Evolutionary conservation across 441 rosid species (phyloP).

Genomic region (Aquilaria agallochum): DNA sequence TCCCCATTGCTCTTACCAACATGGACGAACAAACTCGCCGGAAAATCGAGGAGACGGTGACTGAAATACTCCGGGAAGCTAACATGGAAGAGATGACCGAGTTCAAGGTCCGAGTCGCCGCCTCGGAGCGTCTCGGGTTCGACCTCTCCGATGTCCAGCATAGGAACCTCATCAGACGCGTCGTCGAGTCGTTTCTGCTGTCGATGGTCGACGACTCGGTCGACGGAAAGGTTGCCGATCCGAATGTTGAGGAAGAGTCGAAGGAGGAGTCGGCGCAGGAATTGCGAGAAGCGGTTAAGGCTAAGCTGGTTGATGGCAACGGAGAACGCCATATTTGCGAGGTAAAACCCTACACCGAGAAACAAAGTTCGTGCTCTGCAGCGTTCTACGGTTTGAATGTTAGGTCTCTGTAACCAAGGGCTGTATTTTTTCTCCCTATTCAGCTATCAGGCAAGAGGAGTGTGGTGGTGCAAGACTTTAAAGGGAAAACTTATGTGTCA

Average conservation of each 20-base stretch:
- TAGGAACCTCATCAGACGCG: conserved; percentile 49
- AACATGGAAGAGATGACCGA: conserved; percentile 67
- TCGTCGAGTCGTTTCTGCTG: conserved; percentile 62
- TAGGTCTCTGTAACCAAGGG: background rate
- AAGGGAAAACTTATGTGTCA: conserved; percentile 42
- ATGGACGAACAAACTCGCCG: conserved; percentile 33
- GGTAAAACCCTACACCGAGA: conserved; percentile 24
- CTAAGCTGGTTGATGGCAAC: conserved; percentile 11
- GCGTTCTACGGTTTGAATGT: too few relatives aligned
- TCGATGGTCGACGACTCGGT: conserved; percentile 23
- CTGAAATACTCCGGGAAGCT: conserved; percentile 42
- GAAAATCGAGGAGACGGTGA: conserved; percentile 55
- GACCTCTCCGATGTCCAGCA: conserved; percentile 37
- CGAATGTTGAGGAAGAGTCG: conserved; percentile 14
- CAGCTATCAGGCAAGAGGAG: conserved; percentile 59
- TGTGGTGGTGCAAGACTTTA: conserved; percentile 41
- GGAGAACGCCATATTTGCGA: conserved; percentile 53
- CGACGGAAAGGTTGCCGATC: conserved; percentile 12
- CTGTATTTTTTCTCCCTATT: conserved; percentile 6
- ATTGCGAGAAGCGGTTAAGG: conserved; percentile 10
- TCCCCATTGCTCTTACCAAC: background rate
- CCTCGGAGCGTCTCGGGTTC: conserved; percentile 50
- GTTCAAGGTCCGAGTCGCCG: conserved; percentile 58
- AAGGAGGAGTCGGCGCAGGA: conserved; percentile 12
- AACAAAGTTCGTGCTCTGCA: background rate